Percentiles rank a stretch among this genome's conserved stretches.
Evolutionary conservation across 768 basidiomycete genomes (phyloP).

Genomic region (Cystobasidium tubakii): DNA sequence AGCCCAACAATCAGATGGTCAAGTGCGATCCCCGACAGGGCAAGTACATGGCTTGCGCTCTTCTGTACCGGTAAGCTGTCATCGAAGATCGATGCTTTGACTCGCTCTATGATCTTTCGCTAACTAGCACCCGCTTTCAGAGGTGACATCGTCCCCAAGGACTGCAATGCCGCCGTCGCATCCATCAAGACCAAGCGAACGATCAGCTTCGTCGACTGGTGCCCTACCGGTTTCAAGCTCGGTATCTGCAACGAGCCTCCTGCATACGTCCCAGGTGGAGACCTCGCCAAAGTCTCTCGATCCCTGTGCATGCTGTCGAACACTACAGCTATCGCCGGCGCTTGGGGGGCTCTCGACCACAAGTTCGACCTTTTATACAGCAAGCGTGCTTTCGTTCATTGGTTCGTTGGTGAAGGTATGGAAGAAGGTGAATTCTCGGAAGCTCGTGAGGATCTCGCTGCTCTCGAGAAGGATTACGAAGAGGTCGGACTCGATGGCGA

Average conservation of each 20-base stretch:
- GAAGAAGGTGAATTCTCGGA: slow-evolving; percentile 99
- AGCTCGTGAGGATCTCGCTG: slow-evolving; percentile 95
- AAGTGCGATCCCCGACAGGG: slow-evolving; percentile 94
- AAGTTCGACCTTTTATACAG: slow-evolving; percentile 97
- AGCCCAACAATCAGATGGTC: slow-evolving; percentile 92
- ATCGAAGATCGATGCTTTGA: no score
- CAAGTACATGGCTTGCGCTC: slow-evolving; percentile 70
- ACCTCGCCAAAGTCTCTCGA: slow-evolving; percentile 86
- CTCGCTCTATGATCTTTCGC: no score
- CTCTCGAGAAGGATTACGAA: slow-evolving; percentile 65
- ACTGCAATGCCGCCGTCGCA: slow-evolving; percentile 83
- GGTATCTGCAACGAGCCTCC: slow-evolving; percentile 97
- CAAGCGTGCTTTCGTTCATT: slow-evolving; percentile 49
- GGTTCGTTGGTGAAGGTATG: slow-evolving; percentile 90
- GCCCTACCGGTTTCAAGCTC: slow-evolving; percentile 95
- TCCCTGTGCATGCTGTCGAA: slow-evolving; percentile 97
- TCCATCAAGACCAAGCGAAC: slow-evolving; percentile 96
- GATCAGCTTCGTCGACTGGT: slow-evolving; percentile 98
- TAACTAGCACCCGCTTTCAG: slow-evolving; percentile 61
- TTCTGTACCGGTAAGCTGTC: slow-evolving; percentile 44
- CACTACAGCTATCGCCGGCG: slow-evolving; percentile 86
- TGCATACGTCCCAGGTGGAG: slow-evolving; percentile 83
- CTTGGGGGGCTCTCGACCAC: slow-evolving; percentile 91
- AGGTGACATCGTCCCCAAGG: slow-evolving; percentile 95
- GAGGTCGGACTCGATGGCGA: slow-evolving; percentile 25